A percentile compares a stretch with the other conserved stretches of the same genome.
Evolutionary conservation across 208 protist species (phyloP).

Genomic region (Trypanosoma conorhini): DNA sequence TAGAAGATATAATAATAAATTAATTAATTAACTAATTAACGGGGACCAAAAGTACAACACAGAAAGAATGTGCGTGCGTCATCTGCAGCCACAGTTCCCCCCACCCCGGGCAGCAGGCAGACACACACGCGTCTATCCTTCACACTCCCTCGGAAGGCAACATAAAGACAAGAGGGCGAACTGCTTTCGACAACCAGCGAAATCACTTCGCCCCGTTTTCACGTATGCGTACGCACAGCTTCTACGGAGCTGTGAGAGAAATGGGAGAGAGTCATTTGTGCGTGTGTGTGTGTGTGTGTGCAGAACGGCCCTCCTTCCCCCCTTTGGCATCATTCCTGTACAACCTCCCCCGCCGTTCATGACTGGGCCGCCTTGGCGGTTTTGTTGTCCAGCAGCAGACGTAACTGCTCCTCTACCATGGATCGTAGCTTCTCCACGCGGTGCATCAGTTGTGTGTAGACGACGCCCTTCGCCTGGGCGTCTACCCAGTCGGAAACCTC

Average conservation of each 20-base stretch:
- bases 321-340: not conserved
- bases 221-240: not conserved
- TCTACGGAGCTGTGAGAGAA: not conserved
- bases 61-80: no score
- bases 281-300: not conserved
- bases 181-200: no score
- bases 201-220: not conserved
- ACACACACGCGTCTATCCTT: not conserved
- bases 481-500: slow-evolving; percentile 87
- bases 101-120: no score
- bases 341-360: not conserved
- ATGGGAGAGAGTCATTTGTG: not conserved
- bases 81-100: no score
- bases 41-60: no score
- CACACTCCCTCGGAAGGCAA: not conserved
- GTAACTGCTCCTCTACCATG: slow-evolving; percentile 17
- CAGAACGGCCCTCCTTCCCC: not conserved
- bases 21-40: no score
- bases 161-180: no score
- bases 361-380: not conserved
- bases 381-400: not conserved
- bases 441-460: slow-evolving; percentile 65
- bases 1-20: no score
- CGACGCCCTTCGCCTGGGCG: slow-evolving; percentile 66
- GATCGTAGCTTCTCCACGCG: slow-evolving; percentile 40